A percentile compares a stretch with the other conserved stretches of the same genome.
These are phyloP conservation scores for Calonectria pseudoreteaudii DNA, from an alignment of 2,329 filamentous ascomycete genomes.

Conservation along the genomic window DNA sequence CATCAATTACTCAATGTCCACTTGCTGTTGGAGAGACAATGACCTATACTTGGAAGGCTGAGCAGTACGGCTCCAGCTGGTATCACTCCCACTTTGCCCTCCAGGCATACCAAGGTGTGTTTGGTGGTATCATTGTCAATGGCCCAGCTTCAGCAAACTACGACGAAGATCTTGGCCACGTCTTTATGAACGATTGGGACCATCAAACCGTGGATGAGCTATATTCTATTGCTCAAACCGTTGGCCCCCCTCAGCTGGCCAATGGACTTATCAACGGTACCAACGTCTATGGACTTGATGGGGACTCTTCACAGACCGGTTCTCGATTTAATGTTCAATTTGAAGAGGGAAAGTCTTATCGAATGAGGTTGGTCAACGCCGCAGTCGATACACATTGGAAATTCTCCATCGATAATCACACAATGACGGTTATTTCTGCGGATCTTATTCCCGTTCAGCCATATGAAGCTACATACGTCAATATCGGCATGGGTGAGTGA, in stretches of 20 bases:
- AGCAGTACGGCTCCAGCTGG: background rate
- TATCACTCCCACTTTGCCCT: background rate
- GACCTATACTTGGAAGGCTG: background rate
- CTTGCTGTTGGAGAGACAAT: background rate
- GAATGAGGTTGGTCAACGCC: slow-evolving; percentile 59
- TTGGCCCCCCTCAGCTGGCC: background rate
- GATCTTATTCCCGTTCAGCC: slow-evolving; percentile 65
- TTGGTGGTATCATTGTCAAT: background rate
- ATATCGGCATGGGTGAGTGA: background rate
- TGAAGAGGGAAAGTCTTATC: slow-evolving; percentile 54
- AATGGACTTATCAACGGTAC: background rate
- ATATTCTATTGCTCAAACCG: background rate
- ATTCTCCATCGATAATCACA: slow-evolving; percentile 67
- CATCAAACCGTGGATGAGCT: background rate
- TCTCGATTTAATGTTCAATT: background rate
- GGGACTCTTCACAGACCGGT: background rate
- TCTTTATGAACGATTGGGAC: background rate
- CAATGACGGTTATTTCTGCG: slow-evolving; percentile 64
- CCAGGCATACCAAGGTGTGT: background rate
- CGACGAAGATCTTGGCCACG: background rate
- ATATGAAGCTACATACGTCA: background rate
- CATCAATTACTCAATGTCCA: background rate
- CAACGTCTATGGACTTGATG: background rate
- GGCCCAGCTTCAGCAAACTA: background rate
- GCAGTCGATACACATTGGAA: slow-evolving; percentile 55